A percentile compares a stretch with the other conserved stretches of the same genome.
phyloP scores from a whole-genome alignment of 257 asterid genomes.

The Solanum appendiculatum region DNA sequence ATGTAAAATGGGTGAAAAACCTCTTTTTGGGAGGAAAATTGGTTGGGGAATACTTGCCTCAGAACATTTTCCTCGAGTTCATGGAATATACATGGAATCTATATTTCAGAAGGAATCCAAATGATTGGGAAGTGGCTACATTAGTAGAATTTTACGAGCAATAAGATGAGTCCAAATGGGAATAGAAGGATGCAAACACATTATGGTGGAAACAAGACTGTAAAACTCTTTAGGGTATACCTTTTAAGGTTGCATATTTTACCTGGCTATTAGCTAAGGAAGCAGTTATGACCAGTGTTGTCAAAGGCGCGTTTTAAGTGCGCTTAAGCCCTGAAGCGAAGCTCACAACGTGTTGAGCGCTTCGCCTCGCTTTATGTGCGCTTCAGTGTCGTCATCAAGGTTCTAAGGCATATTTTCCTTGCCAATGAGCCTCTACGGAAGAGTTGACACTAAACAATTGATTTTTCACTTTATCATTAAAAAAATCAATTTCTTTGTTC shows the following conservation, averaged over 20 bases:
- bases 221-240: background rate
- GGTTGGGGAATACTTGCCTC: background rate
- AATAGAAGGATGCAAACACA: background rate
- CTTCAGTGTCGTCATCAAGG: too few species aligned
- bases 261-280: background rate
- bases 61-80: background rate
- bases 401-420: too few species aligned
- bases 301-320: too few species aligned
- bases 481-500: too few species aligned
- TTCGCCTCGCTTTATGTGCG: too few species aligned
- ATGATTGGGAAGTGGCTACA: background rate
- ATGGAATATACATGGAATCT: background rate
- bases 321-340: too few species aligned
- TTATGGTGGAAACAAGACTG: background rate
- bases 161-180: background rate
- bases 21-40: background rate
- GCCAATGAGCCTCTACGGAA: too few species aligned
- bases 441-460: too few species aligned
- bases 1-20: background rate
- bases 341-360: too few species aligned
- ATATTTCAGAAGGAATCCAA: background rate
- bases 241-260: background rate
- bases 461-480: too few species aligned
- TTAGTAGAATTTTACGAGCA: background rate
- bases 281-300: background rate